A percentile compares a stretch with the other conserved stretches of the same genome.
Evolutionary conservation across 148 eudicot species (phyloP).

Genomic region (Talinum fruticosum): DNA sequence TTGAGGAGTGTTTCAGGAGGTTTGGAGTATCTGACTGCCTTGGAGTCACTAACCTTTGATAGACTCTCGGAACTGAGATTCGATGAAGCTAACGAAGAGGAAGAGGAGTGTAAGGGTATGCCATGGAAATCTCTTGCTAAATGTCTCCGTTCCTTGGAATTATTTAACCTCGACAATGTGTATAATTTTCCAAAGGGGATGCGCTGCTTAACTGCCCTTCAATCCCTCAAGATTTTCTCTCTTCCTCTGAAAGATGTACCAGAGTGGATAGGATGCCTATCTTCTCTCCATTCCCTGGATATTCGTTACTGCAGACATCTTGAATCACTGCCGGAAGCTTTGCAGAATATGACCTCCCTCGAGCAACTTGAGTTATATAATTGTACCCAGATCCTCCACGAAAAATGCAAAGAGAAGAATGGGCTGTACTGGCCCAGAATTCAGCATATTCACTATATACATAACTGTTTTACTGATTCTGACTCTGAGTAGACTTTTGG

Average conservation of each 20-base stretch:
- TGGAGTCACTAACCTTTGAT: constrained; percentile 16
- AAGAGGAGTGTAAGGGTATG: neutral
- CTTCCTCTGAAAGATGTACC: constrained; percentile 10
- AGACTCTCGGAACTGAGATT: neutral
- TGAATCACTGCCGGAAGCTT: constrained; percentile 18
- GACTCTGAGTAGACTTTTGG: too few species aligned
- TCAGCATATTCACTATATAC: too few species aligned
- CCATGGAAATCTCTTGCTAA: neutral
- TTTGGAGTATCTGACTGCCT: constrained; percentile 22
- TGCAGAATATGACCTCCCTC: constrained; percentile 7
- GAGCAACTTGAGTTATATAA: too few species aligned
- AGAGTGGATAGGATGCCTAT: neutral
- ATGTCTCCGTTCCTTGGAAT: neutral
- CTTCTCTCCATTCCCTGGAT: neutral
- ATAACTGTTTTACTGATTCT: too few species aligned
- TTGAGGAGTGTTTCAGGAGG: constrained; percentile 10
- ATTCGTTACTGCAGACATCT: neutral
- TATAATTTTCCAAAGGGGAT: constrained; percentile 13
- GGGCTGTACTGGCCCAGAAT: too few species aligned
- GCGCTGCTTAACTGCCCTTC: constrained; percentile 13
- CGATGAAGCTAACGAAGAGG: neutral
- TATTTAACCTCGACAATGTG: neutral
- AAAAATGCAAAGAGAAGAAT: too few species aligned
- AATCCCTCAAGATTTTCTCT: neutral
- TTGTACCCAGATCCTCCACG: too few species aligned